A percentile compares a stretch with the other conserved stretches of the same genome.
These are phyloP conservation scores for Malus hybrid DNA, from an alignment of 331 rosid species.

Conservation along the genomic window DNA sequence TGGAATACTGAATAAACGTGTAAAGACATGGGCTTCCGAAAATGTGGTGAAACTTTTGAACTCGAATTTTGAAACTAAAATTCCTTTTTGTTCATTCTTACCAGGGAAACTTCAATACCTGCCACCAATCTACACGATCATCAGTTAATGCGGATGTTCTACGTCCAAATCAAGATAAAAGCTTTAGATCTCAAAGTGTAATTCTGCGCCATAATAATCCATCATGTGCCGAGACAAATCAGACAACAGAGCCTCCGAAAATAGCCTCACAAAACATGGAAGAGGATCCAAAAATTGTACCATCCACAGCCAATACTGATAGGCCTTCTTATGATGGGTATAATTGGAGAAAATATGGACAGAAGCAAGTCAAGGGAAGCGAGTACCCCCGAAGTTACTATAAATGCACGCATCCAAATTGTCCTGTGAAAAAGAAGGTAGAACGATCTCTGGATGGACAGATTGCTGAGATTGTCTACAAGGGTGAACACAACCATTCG, in stretches of 20 bases:
- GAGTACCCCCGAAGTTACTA: conserved; percentile 89
- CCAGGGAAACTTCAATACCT: conserved; percentile 61
- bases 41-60: not conserved
- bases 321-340: conserved; percentile 90
- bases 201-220: conserved; percentile 31
- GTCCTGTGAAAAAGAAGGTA: conserved; percentile 92
- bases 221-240: conserved; percentile 31
- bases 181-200: conserved; percentile 25
- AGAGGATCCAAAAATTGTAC: conserved; percentile 46
- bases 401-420: conserved; percentile 87
- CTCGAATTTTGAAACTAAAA: not conserved
- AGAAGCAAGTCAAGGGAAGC: conserved; percentile 95
- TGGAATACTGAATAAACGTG: not conserved
- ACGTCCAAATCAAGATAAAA: conserved; percentile 34
- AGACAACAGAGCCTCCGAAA: conserved; percentile 32
- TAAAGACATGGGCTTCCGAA: not conserved
- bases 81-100: conserved; percentile 6
- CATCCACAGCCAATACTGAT: conserved; percentile 40
- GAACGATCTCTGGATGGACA: conserved; percentile 89
- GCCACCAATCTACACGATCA: conserved; percentile 35
- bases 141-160: conserved; percentile 34
- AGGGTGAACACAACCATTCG: conserved; percentile 87
- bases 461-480: conserved; percentile 91
- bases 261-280: conserved; percentile 32
- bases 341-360: conserved; percentile 98